Conservation (phyloP, 2,329 filamentous ascomycete species). For the Sclerotiophoma versabilis region DNA sequence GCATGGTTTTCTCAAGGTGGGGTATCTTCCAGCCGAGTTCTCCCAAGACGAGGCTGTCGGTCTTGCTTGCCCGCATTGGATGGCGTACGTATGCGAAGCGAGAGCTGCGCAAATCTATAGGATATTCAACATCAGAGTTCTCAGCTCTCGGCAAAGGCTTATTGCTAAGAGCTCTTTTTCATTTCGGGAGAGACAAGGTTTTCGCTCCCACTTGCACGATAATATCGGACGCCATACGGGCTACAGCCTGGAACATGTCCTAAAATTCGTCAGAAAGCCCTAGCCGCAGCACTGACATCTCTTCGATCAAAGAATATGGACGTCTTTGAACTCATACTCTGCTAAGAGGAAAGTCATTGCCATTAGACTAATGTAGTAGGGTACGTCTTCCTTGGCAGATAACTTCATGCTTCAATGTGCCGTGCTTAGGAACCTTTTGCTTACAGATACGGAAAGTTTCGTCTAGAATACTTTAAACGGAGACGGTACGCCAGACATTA, state of each 20-base stretch:
- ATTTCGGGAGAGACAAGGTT: not conserved
- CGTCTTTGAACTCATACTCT: not conserved
- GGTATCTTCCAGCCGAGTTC: conserved; percentile 15
- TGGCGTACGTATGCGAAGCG: conserved; percentile 5
- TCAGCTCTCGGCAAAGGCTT: not conserved
- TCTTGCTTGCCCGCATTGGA: conserved; percentile 3
- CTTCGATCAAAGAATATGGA: not conserved
- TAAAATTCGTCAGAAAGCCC: too few species aligned
- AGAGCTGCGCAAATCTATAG: not conserved
- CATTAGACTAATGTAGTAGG: too few species aligned
- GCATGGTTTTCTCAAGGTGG: too few species aligned
- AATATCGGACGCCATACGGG: not conserved
- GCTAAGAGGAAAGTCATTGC: too few species aligned
- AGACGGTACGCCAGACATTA: not conserved
- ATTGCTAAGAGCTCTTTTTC: not conserved
- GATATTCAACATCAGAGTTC: not conserved
- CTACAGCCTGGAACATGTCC: not conserved
- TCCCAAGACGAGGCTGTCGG: conserved; percentile 20
- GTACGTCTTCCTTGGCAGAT: too few species aligned
- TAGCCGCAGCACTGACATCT: not conserved
- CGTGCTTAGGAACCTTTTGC: not conserved
- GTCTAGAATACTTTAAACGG: not conserved
- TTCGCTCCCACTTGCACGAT: not conserved
- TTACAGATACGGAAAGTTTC: not conserved
- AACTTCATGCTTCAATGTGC: too few species aligned